Percentiles rank a stretch among this genome's conserved stretches.
phyloP scores from a whole-genome alignment of 306 rosid species.

The Vigna hirtella region DNA sequence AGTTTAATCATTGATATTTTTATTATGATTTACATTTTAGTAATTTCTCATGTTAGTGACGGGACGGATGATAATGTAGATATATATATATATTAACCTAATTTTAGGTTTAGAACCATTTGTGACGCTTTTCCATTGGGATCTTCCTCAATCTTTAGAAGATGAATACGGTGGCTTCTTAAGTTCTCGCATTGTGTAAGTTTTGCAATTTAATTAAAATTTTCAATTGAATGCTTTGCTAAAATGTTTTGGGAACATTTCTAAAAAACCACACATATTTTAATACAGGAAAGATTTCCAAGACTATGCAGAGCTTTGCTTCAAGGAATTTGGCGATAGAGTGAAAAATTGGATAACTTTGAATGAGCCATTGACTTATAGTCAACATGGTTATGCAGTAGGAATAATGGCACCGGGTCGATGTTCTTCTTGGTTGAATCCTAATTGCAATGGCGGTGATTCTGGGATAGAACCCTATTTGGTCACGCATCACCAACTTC shows the following conservation, averaged over 20 bases:
- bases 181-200: slow-evolving; percentile 54
- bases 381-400: slow-evolving; percentile 38
- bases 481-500: slow-evolving; percentile 34
- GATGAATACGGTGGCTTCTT: slow-evolving; percentile 67
- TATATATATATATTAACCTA: background rate
- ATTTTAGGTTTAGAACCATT: slow-evolving; percentile 55
- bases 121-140: slow-evolving; percentile 74
- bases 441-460: slow-evolving; percentile 42
- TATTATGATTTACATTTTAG: background rate
- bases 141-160: slow-evolving; percentile 66
- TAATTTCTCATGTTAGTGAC: background rate
- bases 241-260: background rate
- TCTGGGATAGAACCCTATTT: slow-evolving; percentile 40
- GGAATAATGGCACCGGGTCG: slow-evolving; percentile 44
- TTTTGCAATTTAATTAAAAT: background rate
- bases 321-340: slow-evolving; percentile 60
- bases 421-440: slow-evolving; percentile 35
- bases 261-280: background rate
- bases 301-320: slow-evolving; percentile 68
- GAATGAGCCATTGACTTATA: slow-evolving; percentile 57
- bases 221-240: background rate
- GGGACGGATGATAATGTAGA: background rate
- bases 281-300: slow-evolving; percentile 31
- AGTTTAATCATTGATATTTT: background rate
- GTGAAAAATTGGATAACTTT: slow-evolving; percentile 73